Base-by-base conservation (phyloP, 2,329 filamentous ascomycete genomes). In the Colletotrichum trifolii region DNA sequence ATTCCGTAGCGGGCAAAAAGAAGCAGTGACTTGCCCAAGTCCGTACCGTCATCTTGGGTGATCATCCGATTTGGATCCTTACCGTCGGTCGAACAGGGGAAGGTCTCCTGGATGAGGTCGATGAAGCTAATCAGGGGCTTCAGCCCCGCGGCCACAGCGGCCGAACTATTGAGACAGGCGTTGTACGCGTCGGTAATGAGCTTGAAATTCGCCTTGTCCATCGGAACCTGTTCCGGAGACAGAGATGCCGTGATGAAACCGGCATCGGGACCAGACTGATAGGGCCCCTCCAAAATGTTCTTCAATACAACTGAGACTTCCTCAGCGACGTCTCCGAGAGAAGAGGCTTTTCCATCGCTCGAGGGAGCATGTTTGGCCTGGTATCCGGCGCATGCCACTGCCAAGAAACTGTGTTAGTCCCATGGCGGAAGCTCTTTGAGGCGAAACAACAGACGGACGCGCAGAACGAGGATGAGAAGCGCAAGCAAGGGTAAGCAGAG, bases 361-460 rank as follows among this genome's bases (percentile, higher is more conserved):
- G 88, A 84, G 64, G 91, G 82, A 69, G 91, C 88, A 76, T 91
- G 85, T 10, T 79, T 82, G 17, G 86, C 80, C 59, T 83, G 79
- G 85, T 89, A 92, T 10, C 89, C 89, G 56, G 87, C 88, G 70
- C 90, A 92, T 36, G 87, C 87, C 66, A 88, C 60, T 66, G 54
- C 60, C 58, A 54, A 64, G 54, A 54, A 53, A 53, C 48, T 45
- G 42, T 56, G 38, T 62, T 10, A 62, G 40, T 25, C 25, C 25
- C 4, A 25, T 25, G 25, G 25, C 25, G 25, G 25, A 25, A 25
- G 25, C 4, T 25, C 25, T 25, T 25, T 25, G 25, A 5, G 25
- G 25, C 25, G 6, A 33, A 35, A 40, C n/a, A 46, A 46, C 8
- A 8, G 15, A 10, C 6, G 12, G 4, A 17, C 43, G 42, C 42